Conservation (phyloP, 2,329 filamentous ascomycete species). For the Cordyceps farinosa region DNA sequence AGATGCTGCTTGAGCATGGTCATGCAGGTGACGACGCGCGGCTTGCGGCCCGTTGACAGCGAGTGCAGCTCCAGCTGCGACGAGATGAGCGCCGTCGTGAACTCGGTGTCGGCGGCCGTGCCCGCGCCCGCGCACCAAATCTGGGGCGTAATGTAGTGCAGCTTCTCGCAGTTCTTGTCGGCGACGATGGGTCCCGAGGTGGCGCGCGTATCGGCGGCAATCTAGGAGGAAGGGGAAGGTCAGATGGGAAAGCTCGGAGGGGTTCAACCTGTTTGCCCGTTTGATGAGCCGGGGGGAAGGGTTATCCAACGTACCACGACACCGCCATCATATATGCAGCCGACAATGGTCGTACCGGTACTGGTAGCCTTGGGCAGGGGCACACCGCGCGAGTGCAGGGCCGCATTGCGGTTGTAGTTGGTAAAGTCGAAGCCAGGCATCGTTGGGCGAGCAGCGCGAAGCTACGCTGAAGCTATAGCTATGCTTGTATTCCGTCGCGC, state of each 20-base stretch:
- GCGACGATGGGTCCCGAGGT: conserved; percentile 97
- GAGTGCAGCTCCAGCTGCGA: conserved; percentile 97
- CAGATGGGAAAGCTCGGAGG: not conserved
- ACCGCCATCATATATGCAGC: conserved; percentile 92
- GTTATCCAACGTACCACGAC: conserved; percentile 67
- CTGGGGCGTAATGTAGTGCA: conserved; percentile 97
- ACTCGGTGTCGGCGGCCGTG: conserved; percentile 97
- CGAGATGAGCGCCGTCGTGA: conserved; percentile 97
- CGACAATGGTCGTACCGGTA: conserved; percentile 98
- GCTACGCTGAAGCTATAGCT: not conserved
- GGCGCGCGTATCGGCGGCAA: conserved; percentile 96
- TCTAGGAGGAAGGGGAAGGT: conserved; percentile 47
- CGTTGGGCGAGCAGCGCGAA: conserved; percentile 20
- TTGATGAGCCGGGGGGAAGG: not conserved
- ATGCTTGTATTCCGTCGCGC: not conserved
- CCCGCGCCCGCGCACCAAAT: conserved; percentile 99
- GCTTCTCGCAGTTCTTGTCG: conserved; percentile 99
- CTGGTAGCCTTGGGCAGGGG: conserved; percentile 96
- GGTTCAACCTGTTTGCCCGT: too few species aligned
- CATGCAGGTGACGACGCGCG: conserved; percentile 98
- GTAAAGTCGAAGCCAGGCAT: conserved; percentile 99
- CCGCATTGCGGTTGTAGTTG: conserved; percentile 99
- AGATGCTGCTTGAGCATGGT: conserved; percentile 99
- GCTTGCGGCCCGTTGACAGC: conserved; percentile 92
- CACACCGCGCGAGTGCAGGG: conserved; percentile 88